These are phyloP conservation scores for Malassezia arunalokei DNA, from an alignment of 1,284 basidiomycete species.

Conservation along the genomic window DNA sequence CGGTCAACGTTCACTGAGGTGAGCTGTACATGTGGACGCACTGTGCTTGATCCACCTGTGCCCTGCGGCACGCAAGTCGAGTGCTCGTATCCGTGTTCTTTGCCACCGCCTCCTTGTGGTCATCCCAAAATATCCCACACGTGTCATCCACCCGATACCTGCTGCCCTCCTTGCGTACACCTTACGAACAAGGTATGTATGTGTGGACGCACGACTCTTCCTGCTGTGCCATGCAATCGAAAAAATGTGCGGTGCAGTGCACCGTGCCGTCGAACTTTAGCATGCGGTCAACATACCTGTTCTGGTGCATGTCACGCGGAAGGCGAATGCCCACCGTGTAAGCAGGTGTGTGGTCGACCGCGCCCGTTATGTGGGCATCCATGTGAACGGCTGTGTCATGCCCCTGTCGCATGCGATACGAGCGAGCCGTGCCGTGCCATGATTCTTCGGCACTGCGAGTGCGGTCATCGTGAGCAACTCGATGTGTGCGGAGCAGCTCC, in stretches of 20 bases:
- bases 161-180: conserved; percentile 43
- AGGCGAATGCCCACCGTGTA: conserved; percentile 33
- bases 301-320: conserved; percentile 32
- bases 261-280: conserved; percentile 29
- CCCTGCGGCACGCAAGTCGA: conserved; percentile 35
- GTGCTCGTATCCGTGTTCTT: conserved; percentile 40
- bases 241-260: conserved; percentile 32
- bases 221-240: conserved; percentile 40
- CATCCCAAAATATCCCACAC: conserved; percentile 41
- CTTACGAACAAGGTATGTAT: conserved; percentile 35
- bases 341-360: conserved; percentile 36
- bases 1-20: conserved; percentile 42
- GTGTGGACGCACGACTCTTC: conserved; percentile 36
- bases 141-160: conserved; percentile 34
- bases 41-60: conserved; percentile 42
- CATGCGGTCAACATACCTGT: conserved; percentile 40
- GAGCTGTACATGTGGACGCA: conserved; percentile 39
- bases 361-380: conserved; percentile 35
- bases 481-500: conserved; percentile 14
- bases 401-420: conserved; percentile 36
- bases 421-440: conserved; percentile 33
- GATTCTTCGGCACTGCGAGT: conserved; percentile 34
- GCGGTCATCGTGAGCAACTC: conserved; percentile 35
- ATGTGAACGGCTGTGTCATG: conserved; percentile 36
- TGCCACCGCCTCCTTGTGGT: conserved; percentile 35